Base-by-base conservation (phyloP, 2,329 filamentous ascomycete species). In the Pestalotiopsis sp. region DNA sequence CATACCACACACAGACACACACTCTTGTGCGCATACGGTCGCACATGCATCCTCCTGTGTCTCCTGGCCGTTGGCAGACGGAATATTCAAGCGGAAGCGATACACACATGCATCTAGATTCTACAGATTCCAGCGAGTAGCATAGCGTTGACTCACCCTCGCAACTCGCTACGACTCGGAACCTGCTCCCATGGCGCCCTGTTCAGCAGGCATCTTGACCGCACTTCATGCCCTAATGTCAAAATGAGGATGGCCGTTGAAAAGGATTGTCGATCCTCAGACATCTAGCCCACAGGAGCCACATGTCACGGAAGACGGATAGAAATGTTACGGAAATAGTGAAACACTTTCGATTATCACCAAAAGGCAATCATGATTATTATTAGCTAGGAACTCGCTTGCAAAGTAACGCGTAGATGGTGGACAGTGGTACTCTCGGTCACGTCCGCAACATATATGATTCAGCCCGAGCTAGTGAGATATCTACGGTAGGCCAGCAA, bases 201-300 rank as follows among this genome's bases (percentile, higher is more conserved):
- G 14, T 36, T 59, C 23, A 27, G 27, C 23, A 59, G 11, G 57
- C 27, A 27, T 39, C 59, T 62, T 62, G 59, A 62, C 59, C 59
- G 59, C 59, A 62, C n/a, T 20, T 62, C 59, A 38, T 36, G 25
- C 25, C 31, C 57, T 59, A 27, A 20, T 62, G 31, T 52, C 45
- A 52, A 52, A 52, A 62, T 62, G 59, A 62, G 59, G 59, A 62
- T 62, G 25, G 31, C 59, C 59, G 59, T 62, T 62, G 59, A 39
- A n/a, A 36, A 62, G 12, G 11, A 20, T 36, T 62, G 59, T 36
- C 27, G 59, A 62, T 62, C 59, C 31, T 27, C 27, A n/a, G 38
- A 31, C n/a, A 62, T 62, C 59, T 62, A 39, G 31, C 59, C 59
- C 59, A 39, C 59, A 20, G 27, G 27, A 52, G 45, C 45, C 45